phyloP scores from a whole-genome alignment of 148 eudicot species.

The Gaultheria prostrata region DNA sequence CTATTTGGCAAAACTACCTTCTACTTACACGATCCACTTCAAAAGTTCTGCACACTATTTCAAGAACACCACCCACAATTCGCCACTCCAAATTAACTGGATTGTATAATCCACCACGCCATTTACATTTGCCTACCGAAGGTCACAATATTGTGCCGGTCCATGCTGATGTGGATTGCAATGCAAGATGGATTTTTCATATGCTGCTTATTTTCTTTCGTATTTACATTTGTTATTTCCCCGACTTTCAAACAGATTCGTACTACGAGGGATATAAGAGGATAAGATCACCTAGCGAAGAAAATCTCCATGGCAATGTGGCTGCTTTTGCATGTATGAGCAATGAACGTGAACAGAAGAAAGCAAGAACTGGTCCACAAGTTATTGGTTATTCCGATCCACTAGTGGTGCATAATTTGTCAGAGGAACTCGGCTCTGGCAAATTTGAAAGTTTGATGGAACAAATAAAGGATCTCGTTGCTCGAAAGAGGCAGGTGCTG shows the following conservation, averaged over 20 bases:
- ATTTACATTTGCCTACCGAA: too few relatives aligned
- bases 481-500: constrained; percentile 26
- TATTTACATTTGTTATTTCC: not conserved
- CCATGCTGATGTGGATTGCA: too few relatives aligned
- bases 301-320: not conserved
- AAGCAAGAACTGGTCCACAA: constrained; percentile 10
- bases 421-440: constrained; percentile 37
- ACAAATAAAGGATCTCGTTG: constrained; percentile 47
- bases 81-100: too few relatives aligned
- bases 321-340: not conserved
- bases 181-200: too few relatives aligned
- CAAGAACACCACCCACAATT: too few relatives aligned
- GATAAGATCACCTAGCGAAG: constrained; percentile 20
- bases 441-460: constrained; percentile 63
- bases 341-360: constrained; percentile 12
- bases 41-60: too few relatives aligned
- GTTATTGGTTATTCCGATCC: constrained; percentile 49
- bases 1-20: too few relatives aligned
- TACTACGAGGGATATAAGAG: constrained; percentile 23
- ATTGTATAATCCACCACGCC: too few relatives aligned
- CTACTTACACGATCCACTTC: too few relatives aligned
- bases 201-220: not conserved
- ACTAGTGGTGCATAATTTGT: constrained; percentile 28
- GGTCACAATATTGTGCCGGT: too few relatives aligned
- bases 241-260: constrained; percentile 15